Evolutionary conservation across 2,329 filamentous ascomycete species (phyloP).

Genomic region (Aschersonia sp.): DNA sequence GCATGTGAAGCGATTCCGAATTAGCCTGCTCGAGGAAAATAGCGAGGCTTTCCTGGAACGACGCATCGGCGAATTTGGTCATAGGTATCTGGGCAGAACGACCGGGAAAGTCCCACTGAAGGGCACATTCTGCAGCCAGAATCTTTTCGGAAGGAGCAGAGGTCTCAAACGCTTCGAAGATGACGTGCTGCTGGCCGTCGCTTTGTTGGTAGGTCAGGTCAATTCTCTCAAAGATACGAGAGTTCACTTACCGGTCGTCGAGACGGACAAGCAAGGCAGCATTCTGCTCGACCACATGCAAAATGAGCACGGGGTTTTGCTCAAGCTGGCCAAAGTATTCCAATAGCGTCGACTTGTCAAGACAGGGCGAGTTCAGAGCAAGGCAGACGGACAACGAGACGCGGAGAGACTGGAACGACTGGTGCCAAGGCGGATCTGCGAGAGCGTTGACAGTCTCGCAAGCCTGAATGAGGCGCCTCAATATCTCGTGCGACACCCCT

Average conservation of each 20-base stretch:
- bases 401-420: conserved; percentile 3
- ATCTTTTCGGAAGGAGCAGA: conserved; percentile 37
- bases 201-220: neutral
- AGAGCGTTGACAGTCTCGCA: no score
- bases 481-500: conserved; percentile 3
- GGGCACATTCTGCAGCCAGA: conserved; percentile 30
- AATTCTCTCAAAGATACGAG: neutral
- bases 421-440: no score
- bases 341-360: neutral
- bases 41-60: conserved; percentile 33
- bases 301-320: neutral
- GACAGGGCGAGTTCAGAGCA: conserved; percentile 1
- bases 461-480: conserved; percentile 2
- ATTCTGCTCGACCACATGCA: conserved; percentile 15
- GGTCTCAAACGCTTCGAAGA: conserved; percentile 44
- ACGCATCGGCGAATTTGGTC: conserved; percentile 8
- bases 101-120: conserved; percentile 48
- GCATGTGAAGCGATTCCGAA: conserved; percentile 34
- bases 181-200: no score
- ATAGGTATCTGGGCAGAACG: conserved; percentile 30
- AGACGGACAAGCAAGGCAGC: conserved; percentile 15
- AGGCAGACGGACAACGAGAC: neutral
- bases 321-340: neutral
- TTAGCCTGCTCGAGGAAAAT: conserved; percentile 42
- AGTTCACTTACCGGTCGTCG: neutral